These are phyloP conservation scores for Danielia oregonensis DNA, from an alignment of 805 yeast genomes.

Conservation along the genomic window DNA sequence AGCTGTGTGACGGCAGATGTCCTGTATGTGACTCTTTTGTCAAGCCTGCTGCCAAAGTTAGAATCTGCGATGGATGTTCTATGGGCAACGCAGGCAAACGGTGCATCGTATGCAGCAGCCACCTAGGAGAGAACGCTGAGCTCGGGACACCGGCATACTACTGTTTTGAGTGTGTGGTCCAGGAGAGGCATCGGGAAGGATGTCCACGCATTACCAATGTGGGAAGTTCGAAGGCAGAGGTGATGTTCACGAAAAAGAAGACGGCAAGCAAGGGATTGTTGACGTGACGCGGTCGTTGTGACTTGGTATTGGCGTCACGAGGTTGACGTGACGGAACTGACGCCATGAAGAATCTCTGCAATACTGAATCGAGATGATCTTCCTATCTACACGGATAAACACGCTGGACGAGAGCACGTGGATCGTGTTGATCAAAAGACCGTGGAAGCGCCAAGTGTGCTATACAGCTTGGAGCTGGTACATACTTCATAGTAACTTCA, in stretches of 20 bases:
- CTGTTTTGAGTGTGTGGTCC: constrained; percentile 77
- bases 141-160: constrained; percentile 56
- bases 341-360: not conserved
- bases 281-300: too few relatives aligned
- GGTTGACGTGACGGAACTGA: constrained; percentile 1
- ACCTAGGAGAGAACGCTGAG: constrained; percentile 50
- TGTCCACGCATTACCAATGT: constrained; percentile 82
- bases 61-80: constrained; percentile 83
- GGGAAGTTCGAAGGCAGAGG: constrained; percentile 72
- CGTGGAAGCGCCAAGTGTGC: too few relatives aligned
- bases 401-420: too few relatives aligned
- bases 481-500: too few relatives aligned
- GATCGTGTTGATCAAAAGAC: too few relatives aligned
- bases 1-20: constrained; percentile 86
- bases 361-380: too few relatives aligned
- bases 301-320: too few relatives aligned
- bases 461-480: too few relatives aligned
- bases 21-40: constrained; percentile 88
- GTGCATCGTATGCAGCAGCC: constrained; percentile 77
- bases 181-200: constrained; percentile 85
- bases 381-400: too few relatives aligned
- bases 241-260: constrained; percentile 55
- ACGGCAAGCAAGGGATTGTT: too few relatives aligned
- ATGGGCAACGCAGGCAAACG: constrained; percentile 59
- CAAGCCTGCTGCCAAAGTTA: constrained; percentile 60